Evolutionary conservation across 2,329 filamentous ascomycete species (phyloP).

Genomic region (Pseudogymnoascus sp.): DNA sequence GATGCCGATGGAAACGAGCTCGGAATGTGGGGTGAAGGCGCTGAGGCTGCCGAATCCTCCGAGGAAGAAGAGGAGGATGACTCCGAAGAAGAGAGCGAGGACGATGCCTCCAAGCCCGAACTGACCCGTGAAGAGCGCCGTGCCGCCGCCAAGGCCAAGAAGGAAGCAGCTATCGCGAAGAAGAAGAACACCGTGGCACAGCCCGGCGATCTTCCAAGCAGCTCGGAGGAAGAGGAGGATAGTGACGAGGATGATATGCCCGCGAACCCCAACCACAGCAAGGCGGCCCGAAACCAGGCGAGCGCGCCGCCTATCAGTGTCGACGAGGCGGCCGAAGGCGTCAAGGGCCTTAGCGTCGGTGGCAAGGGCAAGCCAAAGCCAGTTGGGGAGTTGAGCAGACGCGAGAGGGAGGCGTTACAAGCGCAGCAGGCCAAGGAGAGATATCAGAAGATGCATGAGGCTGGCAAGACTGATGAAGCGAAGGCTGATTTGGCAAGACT

Average conservation of each 20-base stretch:
- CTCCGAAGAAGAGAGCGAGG: slow-evolving; percentile 41
- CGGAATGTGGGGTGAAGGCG: slow-evolving; percentile 56
- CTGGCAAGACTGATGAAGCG: slow-evolving; percentile 95
- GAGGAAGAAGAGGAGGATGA: slow-evolving; percentile 47
- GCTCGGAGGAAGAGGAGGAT: slow-evolving; percentile 53
- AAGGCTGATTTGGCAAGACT: slow-evolving; percentile 81
- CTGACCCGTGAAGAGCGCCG: slow-evolving; percentile 82
- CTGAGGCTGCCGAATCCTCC: slow-evolving; percentile 43
- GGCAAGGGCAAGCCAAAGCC: slow-evolving; percentile 36
- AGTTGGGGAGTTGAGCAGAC: slow-evolving; percentile 51
- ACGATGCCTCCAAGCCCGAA: slow-evolving; percentile 41
- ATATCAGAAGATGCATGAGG: slow-evolving; percentile 85
- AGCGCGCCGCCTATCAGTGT: slow-evolving; percentile 35
- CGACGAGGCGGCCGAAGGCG: slow-evolving; percentile 46
- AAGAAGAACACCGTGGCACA: slow-evolving; percentile 65
- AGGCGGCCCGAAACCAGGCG: slow-evolving; percentile 58
- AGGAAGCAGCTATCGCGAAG: slow-evolving; percentile 77
- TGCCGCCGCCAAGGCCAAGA: slow-evolving; percentile 80
- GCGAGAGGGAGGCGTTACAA: slow-evolving; percentile 72
- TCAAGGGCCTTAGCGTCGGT: slow-evolving; percentile 46
- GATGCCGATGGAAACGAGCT: slow-evolving; percentile 85
- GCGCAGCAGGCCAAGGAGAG: slow-evolving; percentile 82
- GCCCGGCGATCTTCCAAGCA: slow-evolving; percentile 78
- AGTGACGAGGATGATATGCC: slow-evolving; percentile 59
- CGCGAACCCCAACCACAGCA: slow-evolving; percentile 87